Evolutionary conservation across 1,139 yeast genomes (phyloP).

Genomic region (Saccharomycopsis crataegensis): DNA sequence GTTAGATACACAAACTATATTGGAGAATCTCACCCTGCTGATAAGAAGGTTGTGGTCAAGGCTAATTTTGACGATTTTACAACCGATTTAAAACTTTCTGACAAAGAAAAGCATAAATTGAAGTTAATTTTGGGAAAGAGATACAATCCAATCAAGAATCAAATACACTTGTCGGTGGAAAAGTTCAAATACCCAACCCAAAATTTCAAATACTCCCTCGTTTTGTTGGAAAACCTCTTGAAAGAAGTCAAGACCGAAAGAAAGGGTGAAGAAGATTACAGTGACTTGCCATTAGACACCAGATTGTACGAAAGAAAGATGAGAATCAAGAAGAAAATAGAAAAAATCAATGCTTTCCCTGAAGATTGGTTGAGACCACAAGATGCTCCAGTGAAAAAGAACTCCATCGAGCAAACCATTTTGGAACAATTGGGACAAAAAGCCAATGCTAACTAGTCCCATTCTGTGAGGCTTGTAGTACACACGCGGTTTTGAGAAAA

Average conservation of each 20-base stretch:
- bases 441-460: not conserved
- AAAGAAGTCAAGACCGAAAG: slow-evolving; percentile 53
- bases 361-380: slow-evolving; percentile 79
- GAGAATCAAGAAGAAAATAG: slow-evolving; percentile 39
- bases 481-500: not conserved
- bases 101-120: slow-evolving; percentile 60
- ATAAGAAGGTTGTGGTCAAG: slow-evolving; percentile 59
- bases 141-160: slow-evolving; percentile 54
- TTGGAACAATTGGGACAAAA: slow-evolving; percentile 10
- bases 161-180: slow-evolving; percentile 54
- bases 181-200: slow-evolving; percentile 74
- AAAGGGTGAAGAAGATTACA: slow-evolving; percentile 44
- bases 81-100: slow-evolving; percentile 44
- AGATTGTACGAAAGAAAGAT: slow-evolving; percentile 47
- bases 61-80: slow-evolving; percentile 26
- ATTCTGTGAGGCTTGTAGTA: not conserved
- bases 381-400: slow-evolving; percentile 43
- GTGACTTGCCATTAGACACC: slow-evolving; percentile 75
- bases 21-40: slow-evolving; percentile 63
- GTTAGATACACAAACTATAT: slow-evolving; percentile 70
- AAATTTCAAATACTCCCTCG: slow-evolving; percentile 69
- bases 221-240: slow-evolving; percentile 53
- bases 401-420: slow-evolving; percentile 1
- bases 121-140: slow-evolving; percentile 73
- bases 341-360: slow-evolving; percentile 50